Base-by-base conservation (phyloP, 805 yeast species). In the Pichia paraexigua region DNA sequence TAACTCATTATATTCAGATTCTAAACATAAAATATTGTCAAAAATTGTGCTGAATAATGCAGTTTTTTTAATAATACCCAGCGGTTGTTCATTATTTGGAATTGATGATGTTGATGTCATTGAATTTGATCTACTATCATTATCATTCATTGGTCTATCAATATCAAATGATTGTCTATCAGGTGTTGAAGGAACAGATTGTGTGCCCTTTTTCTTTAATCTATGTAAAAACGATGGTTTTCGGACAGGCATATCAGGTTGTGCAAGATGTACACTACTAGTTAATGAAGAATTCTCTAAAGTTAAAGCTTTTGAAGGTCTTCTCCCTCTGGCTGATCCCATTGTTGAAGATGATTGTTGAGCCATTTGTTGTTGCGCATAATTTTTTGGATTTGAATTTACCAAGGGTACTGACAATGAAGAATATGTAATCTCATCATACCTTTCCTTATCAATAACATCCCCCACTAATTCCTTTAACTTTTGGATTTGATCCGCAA, bases 1-100 rank as follows among this genome's bases (percentile, higher is more conserved):
- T 44, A 65, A 52, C 28, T 53, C 30, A 37, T 53, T 42, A 43
- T 57, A 65, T 24, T 63, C 57, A 17, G 50, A 40, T n/a, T 65
- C 64, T 25, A 65, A 42, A n/a, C 58, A 63, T 39, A 46, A 47
- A 17, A 62, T 51, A 35, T 56, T 57, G 7, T 47, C 46, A n/a
- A 51, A 20, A 21, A 51, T 42, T 6, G 46, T 39, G 21, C 42
- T 41, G 17, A 50, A 42, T 7, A n/a, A 1, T 17, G 39, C 10
- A n/a, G n/a, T 17, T n/a, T n/a, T 35, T 3, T n/a, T n/a, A 35
- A 17, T 17, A 35, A 2, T 7, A 30, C n/a, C 17, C 3, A 12
- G 13, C 3, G 11, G 35, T 30, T 30, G 20, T 10, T 35, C 20
- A n/a, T 6, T 17, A 5, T 15, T 35, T 2, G 39, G 39, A 35